Percentiles rank a stretch among this genome's conserved stretches.
Evolutionary conservation across 108 stramenopile genomes (phyloP).

Genomic region (Pseudonitzschia pungens): DNA sequence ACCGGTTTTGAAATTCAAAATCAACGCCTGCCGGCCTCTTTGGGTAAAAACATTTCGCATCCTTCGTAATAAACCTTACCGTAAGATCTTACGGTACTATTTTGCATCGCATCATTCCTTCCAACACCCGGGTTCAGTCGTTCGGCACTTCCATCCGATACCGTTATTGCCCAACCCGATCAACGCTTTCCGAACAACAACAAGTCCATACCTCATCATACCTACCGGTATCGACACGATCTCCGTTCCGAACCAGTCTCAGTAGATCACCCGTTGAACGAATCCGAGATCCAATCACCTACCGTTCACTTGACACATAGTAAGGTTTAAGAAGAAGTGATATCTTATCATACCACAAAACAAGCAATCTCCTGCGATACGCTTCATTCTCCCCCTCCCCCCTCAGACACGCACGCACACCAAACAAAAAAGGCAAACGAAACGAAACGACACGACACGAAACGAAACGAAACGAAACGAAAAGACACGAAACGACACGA

Average conservation of each 20-base stretch:
- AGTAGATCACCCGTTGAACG: not conserved
- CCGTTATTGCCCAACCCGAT: not conserved
- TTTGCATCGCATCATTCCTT: too few relatives aligned
- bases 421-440: too few relatives aligned
- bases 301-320: not conserved
- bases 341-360: too few relatives aligned
- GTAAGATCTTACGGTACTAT: not conserved
- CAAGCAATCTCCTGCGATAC: too few relatives aligned
- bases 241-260: not conserved
- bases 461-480: not conserved
- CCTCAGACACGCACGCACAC: too few relatives aligned
- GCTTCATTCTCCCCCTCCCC: too few relatives aligned
- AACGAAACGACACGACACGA: too few relatives aligned
- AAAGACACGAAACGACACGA: not conserved
- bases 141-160: not conserved
- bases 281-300: not conserved
- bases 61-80: not conserved
- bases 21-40: not conserved
- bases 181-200: not conserved
- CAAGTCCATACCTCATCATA: not conserved
- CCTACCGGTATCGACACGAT: too few relatives aligned
- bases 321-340: not conserved
- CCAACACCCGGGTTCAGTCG: not conserved
- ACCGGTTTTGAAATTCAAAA: conserved; percentile 7
- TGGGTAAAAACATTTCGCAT: not conserved